Evolutionary conservation across 1,139 yeast species (phyloP), one percentile per base, ranked within the genome.

Genomic region (Candida anutae): DNA sequence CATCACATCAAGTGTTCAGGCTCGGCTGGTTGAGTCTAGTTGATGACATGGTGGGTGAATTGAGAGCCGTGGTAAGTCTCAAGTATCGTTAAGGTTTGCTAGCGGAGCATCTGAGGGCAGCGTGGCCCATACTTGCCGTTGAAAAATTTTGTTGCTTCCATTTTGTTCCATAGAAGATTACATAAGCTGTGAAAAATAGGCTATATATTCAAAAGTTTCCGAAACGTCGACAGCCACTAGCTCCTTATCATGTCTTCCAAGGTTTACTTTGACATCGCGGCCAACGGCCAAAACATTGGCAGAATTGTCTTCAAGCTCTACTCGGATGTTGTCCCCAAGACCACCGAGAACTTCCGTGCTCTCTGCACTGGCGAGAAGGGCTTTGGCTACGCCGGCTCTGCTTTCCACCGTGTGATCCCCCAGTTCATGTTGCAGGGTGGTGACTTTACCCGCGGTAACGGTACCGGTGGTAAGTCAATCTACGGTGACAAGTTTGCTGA

Each of bases 361-460:
- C 74, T 90, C 52, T 72, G 82, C 62, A 90, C 97, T 44, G 97
- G 97, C 55, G 96, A 88, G 73, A 82, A 88, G 74, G 97, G 97
- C 39, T 88, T 72, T 59, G 97, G 97, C 51, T 88, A 80, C 77
- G 78, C 81, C 54, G 77, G 74, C 50, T 87, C 96, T 33, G 65
- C 78, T 48, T 90, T 90, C 95, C 98, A 90, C 88, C 79, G 98
- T 70, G 95, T 90, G 48, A 90, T 90, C 53, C 97, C 97, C 48
- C 79, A 83, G 50, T 90, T 90, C 77, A 90, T 90, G 98, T 74
- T 88, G 61, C 98, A 90, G 72, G 97, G 97, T 68, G 98, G 98
- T 77, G 97, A 87, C 65, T 84, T 87, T 78, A 87, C 94, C 59
- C 70, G 79, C 54, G 79, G 85, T 52, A 82, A 79, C 59, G 96